Conservation (phyloP, 1,139 yeast genomes). For the Debaryomyces sp. region DNA sequence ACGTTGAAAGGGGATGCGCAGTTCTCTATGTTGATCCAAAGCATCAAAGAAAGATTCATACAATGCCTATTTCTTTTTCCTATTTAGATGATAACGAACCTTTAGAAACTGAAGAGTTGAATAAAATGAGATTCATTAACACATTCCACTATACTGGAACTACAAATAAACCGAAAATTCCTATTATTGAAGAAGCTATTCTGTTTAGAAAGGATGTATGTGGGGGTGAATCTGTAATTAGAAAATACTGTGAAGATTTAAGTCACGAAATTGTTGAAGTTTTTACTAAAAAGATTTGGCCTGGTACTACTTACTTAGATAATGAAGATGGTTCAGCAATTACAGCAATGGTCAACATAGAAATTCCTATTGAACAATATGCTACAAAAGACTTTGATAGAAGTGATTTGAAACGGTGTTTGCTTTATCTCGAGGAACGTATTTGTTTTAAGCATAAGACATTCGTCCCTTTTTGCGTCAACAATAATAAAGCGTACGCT, state of each 20-base stretch:
- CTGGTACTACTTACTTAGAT: conserved; percentile 31
- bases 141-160: conserved; percentile 45
- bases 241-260: conserved; percentile 48
- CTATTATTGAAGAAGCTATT: conserved; percentile 40
- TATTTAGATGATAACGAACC: conserved; percentile 31
- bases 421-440: conserved; percentile 8
- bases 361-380: conserved; percentile 36
- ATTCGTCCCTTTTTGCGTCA: conserved; percentile 47
- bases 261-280: conserved; percentile 45
- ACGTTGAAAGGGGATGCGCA: conserved; percentile 60
- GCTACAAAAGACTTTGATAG: neutral
- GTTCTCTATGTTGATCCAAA: conserved; percentile 57
- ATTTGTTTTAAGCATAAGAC: conserved; percentile 35
- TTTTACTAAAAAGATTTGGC: conserved; percentile 38
- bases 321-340: conserved; percentile 27
- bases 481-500: conserved; percentile 44
- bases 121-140: conserved; percentile 34
- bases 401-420: neutral
- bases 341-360: conserved; percentile 52
- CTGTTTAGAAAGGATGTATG: conserved; percentile 54
- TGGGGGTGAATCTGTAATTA: conserved; percentile 63
- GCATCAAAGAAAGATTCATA: conserved; percentile 55
- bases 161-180: conserved; percentile 28
- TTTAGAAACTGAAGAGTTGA: conserved; percentile 27
- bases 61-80: conserved; percentile 58